These are phyloP conservation scores for Lonicera japonica DNA, from an alignment of 129 eudicot species.

Conservation along the genomic window DNA sequence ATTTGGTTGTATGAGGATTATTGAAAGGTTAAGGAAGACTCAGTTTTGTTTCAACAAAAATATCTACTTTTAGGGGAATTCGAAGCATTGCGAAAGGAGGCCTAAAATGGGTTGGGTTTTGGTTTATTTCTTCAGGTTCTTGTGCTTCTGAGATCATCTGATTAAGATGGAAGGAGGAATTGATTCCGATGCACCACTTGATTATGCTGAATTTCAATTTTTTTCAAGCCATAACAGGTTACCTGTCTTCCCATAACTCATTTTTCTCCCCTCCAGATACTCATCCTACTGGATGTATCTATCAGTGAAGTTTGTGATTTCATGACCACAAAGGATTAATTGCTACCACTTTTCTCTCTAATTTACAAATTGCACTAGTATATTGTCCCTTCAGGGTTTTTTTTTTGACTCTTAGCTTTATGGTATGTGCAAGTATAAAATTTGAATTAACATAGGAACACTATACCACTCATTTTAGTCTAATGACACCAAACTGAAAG, in stretches of 20 bases:
- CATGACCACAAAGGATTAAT: neutral
- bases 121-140: constrained; percentile 22
- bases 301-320: constrained; percentile 3
- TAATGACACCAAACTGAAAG: neutral
- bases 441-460: no score
- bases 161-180: constrained; percentile 52
- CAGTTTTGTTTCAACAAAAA: neutral
- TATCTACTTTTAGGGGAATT: neutral
- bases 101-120: constrained; percentile 3
- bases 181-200: constrained; percentile 45
- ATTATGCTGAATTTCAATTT: constrained; percentile 54
- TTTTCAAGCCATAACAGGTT: constrained; percentile 76
- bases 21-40: neutral
- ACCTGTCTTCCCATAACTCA: neutral
- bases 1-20: neutral
- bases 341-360: constrained; percentile 2
- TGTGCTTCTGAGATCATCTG: constrained; percentile 9
- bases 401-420: neutral
- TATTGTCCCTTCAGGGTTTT: neutral
- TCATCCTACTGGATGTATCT: constrained; percentile 2
- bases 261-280: neutral
- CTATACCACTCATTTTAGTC: no score
- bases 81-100: constrained; percentile 8
- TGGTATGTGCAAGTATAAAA: neutral
- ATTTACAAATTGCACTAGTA: neutral